Evolutionary conservation across 352 stramenopile species (phyloP), one percentile per base, ranked within the genome.

Genomic region (Aphanomyces euteiches): DNA sequence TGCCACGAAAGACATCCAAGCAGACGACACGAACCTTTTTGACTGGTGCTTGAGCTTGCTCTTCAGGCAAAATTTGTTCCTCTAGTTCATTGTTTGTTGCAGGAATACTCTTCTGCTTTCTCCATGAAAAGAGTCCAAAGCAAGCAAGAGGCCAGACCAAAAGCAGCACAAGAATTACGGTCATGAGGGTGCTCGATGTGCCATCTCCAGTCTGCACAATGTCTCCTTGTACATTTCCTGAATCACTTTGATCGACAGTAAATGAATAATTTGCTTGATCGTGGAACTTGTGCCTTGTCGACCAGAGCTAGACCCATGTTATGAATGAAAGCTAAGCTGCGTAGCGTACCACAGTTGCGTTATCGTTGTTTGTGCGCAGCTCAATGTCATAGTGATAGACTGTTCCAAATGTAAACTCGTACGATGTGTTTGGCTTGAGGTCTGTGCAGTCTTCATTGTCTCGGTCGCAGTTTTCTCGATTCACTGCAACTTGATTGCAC

Each of bases 1-100:
- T 8, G 3, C 88, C 88, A 17, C 88, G 87, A 60, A 95, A 92
- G 12, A 77, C 78, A 56, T 96, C 88, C 15, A 95, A 65, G 8
- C 66, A 75, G 12, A 56, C 39, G 58, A 81, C 78, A 1, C 88
- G 82, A 36, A n/a, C 17, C 12, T 12, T 12, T 60, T 43, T 58
- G 8, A 36, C 36, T 21, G 7, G 19, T 17, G 50, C 50, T 36
- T 58, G 8, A 10, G 17, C 17, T 8, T 8, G 50, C 50, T 17
- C 36, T 36, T 36, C 21, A 17, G 50, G 17, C 50, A 58, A 19
- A 12, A 36, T 58, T 17, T 21, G 15, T 12, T 10, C 15, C 1
- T 19, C 15, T 19, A 36, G 15, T 21, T 36, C 50, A 36, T 58
- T 36, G 17, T 58, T 58, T 58, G 10, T 10, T 7, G 10, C 57